Conservation (phyloP, 2,329 filamentous ascomycete genomes). For the Colletotrichum sp. region DNA sequence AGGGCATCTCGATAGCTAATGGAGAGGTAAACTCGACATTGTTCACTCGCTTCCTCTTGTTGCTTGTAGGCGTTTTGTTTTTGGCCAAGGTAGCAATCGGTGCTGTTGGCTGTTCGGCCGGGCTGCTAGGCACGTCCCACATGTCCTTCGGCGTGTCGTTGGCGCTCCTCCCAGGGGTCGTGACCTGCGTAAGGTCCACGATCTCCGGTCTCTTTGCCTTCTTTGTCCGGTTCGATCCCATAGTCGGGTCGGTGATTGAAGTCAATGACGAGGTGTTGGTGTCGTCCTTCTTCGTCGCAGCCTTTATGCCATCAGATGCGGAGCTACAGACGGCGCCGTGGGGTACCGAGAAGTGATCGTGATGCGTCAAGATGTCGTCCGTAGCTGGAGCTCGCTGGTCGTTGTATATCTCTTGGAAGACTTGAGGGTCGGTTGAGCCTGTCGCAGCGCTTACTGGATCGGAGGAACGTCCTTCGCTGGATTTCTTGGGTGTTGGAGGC, state of each 20-base stretch:
- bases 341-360: not conserved
- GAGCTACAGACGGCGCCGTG: not conserved
- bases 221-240: constrained; percentile 4
- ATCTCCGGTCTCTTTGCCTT: not conserved
- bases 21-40: constrained; percentile 2
- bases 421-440: constrained; percentile 51
- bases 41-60: constrained; percentile 11
- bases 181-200: constrained; percentile 35
- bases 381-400: constrained; percentile 44
- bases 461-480: constrained; percentile 22
- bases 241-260: constrained; percentile 32
- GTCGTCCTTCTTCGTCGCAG: not conserved
- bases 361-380: not conserved
- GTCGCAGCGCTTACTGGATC: constrained; percentile 32
- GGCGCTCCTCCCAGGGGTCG: constrained; percentile 32
- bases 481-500: not conserved
- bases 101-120: constrained; percentile 26
- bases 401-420: constrained; percentile 53
- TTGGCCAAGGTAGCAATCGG: not conserved
- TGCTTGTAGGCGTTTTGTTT: not conserved
- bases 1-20: not conserved
- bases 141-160: constrained; percentile 30
- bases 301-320: not conserved
- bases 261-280: constrained; percentile 23
- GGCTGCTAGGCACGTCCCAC: constrained; percentile 53